Evolutionary conservation across 495 filamentous ascomycete genomes (phyloP).

Genomic region (Hypoxylon lenormandii): DNA sequence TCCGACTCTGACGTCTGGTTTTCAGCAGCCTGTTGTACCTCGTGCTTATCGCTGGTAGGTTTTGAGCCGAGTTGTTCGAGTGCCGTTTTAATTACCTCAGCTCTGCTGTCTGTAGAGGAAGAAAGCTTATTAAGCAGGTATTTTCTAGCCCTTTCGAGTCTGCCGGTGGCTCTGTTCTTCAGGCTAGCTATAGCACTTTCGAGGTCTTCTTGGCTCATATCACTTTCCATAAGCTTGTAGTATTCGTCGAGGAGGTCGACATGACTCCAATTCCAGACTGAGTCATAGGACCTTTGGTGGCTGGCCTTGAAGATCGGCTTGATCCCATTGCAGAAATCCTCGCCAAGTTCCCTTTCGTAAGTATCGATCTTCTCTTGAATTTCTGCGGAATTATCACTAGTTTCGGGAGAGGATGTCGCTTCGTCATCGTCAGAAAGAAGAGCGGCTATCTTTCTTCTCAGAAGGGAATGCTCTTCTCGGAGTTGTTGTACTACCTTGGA

Average conservation of each 20-base stretch:
- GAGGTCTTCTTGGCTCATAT: constrained; percentile 75
- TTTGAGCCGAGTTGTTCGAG: constrained; percentile 18
- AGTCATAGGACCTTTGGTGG: constrained; percentile 88
- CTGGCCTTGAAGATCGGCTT: constrained; percentile 82
- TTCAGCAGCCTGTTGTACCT: not conserved
- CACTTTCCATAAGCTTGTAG: constrained; percentile 90
- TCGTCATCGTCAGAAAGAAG: constrained; percentile 85
- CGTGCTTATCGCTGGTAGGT: not conserved
- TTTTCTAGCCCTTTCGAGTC: constrained; percentile 34
- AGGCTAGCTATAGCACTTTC: constrained; percentile 21
- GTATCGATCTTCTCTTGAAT: constrained; percentile 84
- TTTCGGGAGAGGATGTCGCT: constrained; percentile 74
- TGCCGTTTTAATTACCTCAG: constrained; percentile 12
- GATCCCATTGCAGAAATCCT: constrained; percentile 86
- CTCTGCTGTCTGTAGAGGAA: not conserved
- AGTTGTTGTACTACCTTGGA: constrained; percentile 76
- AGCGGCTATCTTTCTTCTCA: constrained; percentile 86
- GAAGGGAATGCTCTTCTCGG: constrained; percentile 64
- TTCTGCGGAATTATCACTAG: constrained; percentile 61
- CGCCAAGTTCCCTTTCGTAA: constrained; percentile 85
- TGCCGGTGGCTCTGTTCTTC: constrained; percentile 19
- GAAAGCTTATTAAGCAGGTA: constrained; percentile 28
- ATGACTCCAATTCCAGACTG: constrained; percentile 91
- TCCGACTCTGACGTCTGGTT: constrained; percentile 1
- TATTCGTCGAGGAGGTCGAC: constrained; percentile 90